A percentile compares a stretch with the other conserved stretches of the same genome.
These are phyloP conservation scores for Dujonia santamariae DNA, from an alignment of 1,139 yeast species.

Conservation along the genomic window DNA sequence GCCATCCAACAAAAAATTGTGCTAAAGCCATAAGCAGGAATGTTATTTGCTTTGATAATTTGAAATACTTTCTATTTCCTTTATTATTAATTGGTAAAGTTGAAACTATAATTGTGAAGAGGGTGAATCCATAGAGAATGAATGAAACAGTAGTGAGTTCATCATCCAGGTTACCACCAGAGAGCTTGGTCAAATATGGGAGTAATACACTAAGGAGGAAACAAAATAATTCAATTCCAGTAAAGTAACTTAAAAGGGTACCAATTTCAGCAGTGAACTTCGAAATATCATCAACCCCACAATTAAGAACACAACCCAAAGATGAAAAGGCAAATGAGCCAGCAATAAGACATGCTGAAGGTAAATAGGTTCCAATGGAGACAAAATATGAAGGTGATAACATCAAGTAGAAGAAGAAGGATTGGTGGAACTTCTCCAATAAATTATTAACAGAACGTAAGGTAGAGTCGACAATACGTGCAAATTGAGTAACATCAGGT, in stretches of 20 bases:
- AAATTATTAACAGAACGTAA: constrained; percentile 89
- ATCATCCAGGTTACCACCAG: constrained; percentile 8
- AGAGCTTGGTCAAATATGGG: constrained; percentile 21
- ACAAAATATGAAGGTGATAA: constrained; percentile 79
- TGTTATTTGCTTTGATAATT: constrained; percentile 19
- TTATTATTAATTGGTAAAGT: constrained; percentile 17
- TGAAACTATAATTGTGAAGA: constrained; percentile 17
- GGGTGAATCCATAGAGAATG: constrained; percentile 14
- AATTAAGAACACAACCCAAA: constrained; percentile 53
- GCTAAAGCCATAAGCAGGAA: constrained; percentile 38
- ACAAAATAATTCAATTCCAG: constrained; percentile 33
- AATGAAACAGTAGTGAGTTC: constrained; percentile 4
- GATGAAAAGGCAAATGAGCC: constrained; percentile 71
- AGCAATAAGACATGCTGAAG: constrained; percentile 76
- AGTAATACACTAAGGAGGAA: constrained; percentile 24
- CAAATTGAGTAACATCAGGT: constrained; percentile 85
- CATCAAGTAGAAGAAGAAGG: constrained; percentile 88
- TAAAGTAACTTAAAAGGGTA: constrained; percentile 26
- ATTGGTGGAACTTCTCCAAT: constrained; percentile 94
- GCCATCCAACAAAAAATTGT: constrained; percentile 61
- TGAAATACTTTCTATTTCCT: constrained; percentile 10
- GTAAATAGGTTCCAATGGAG: constrained; percentile 90
- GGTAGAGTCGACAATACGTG: constrained; percentile 83
- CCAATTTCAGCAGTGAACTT: constrained; percentile 25
- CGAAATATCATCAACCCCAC: constrained; percentile 23